Percentiles rank a stretch among this genome's conserved stretches.
These are phyloP conservation scores for Pugionium cornutum DNA, from an alignment of 345 rosid genomes.

Conservation along the genomic window DNA sequence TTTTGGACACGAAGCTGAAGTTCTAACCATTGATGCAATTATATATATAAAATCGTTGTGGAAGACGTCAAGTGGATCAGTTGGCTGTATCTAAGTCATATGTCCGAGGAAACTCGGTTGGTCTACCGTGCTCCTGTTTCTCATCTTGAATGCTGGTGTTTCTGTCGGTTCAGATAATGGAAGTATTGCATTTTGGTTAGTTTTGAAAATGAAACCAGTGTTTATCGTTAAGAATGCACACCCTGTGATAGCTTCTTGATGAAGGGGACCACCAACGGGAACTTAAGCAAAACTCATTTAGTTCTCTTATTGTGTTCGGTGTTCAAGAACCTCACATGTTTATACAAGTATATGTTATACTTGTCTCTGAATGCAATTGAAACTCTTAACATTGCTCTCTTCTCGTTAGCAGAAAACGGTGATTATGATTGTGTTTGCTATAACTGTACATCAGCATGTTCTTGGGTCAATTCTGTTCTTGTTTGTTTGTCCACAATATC, in stretches of 20 bases:
- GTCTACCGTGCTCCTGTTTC: constrained; percentile 65
- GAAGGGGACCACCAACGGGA: constrained; percentile 40
- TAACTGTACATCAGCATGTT: constrained; percentile 47
- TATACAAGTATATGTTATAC: no score
- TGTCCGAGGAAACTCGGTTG: constrained; percentile 61
- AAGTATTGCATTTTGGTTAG: constrained; percentile 60
- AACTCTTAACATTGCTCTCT: background rate
- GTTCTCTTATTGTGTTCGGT: no score
- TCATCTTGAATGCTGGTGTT: constrained; percentile 73
- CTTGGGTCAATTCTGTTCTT: constrained; percentile 56
- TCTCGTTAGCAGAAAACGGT: constrained; percentile 45
- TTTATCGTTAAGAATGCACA: constrained; percentile 73
- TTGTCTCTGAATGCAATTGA: background rate
- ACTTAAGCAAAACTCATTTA: constrained; percentile 44
- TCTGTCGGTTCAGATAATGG: constrained; percentile 89
- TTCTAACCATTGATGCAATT: constrained; percentile 52
- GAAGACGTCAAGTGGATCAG: no score
- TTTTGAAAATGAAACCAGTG: constrained; percentile 65
- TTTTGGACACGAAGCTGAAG: constrained; percentile 82
- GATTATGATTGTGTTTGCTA: constrained; percentile 31
- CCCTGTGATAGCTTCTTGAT: constrained; percentile 34
- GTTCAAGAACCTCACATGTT: no score
- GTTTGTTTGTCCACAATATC: no score
- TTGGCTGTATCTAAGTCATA: constrained; percentile 30
- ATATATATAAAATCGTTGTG: no score